Evolutionary conservation across 805 yeast genomes (phyloP), one percentile per base, ranked within the genome.

Genomic region (Dipodascopsis uninucleata): DNA sequence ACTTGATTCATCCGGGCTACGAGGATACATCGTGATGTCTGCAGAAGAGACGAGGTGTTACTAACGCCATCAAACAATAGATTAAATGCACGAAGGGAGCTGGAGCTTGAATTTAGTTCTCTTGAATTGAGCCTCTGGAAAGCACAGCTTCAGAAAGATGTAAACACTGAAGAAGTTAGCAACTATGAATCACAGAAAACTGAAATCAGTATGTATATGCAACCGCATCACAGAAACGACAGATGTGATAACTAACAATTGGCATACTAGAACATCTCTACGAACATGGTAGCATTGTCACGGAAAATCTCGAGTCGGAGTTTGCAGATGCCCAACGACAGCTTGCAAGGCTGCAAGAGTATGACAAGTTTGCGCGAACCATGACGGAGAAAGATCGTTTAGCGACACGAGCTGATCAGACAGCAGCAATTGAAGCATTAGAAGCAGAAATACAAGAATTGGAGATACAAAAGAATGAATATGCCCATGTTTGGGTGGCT

Each of bases 381-480:
- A 46, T 34, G 36, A 14, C 36, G 6, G 10, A 23, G n/a, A 20
- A 31, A 3, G 42, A 50, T 28, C 36, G 41, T 9, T 36, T 45
- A 10, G 34, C 23, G 10, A 36, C 63, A 5, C 49, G 66, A 28
- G 49, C 39, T 7, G 60, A 55, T 8, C 52, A 51, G 22, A 21
- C 8, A 18, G 22, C 37, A 16, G 35, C 40, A n/a, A 52, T 50
- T 31, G 55, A 43, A 10, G 36, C 47, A 6, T 41, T 62, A 23
- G 43, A 39, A 6, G 52, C 50, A 20, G 64, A 61, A 23, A 56
- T 61, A 9, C 40, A 22, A 10, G 61, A 55, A 36, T 47, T 62
- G 35, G 51, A 58, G 32, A 36, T 32, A 8, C 53, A 47, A 35
- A 46, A 44, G 36, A 41, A 35, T 6, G 42, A 41, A 20, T 43